A percentile compares a stretch with the other conserved stretches of the same genome.
phyloP scores from a whole-genome alignment of 2,329 filamentous ascomycete species.

The Colletotrichum sansevieriae region DNA sequence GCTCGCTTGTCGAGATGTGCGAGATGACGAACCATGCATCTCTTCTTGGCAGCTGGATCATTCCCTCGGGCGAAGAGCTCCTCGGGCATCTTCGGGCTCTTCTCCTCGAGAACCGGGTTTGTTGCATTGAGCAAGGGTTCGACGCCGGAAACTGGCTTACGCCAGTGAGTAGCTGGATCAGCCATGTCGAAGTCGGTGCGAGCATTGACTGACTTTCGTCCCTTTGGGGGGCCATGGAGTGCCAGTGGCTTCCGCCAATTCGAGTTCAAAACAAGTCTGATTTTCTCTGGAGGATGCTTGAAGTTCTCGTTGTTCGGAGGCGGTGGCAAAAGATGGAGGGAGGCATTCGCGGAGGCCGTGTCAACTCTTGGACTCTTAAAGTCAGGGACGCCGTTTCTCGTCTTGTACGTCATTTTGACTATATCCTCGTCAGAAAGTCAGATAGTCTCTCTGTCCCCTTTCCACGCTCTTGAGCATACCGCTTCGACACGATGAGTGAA shows the following conservation, averaged over 20 bases:
- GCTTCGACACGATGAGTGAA: not conserved
- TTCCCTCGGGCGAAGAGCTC: not conserved
- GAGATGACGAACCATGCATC: not conserved
- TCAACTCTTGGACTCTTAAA: not conserved
- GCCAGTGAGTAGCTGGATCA: constrained; percentile 24
- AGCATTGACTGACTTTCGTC: constrained; percentile 23
- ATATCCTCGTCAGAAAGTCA: not conserved
- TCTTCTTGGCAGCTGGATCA: not conserved
- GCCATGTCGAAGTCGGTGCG: constrained; percentile 3
- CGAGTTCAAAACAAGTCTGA: not conserved
- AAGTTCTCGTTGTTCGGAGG: not conserved
- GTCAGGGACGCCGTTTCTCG: not conserved
- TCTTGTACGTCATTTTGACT: not conserved
- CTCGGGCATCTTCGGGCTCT: not conserved
- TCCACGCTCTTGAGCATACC: not conserved
- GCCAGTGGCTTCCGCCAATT: no score
- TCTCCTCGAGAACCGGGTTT: constrained; percentile 11
- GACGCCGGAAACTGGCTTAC: constrained; percentile 16
- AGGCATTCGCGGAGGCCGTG: not conserved
- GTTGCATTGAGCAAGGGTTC: constrained; percentile 11
- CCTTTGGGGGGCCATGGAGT: constrained; percentile 17
- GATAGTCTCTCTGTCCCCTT: no score
- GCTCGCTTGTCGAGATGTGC: constrained; percentile 1
- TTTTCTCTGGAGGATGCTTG: constrained; percentile 15
- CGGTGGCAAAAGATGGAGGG: not conserved